Percentiles rank a stretch among this genome's conserved stretches.
Evolutionary conservation across 805 yeast genomes (phyloP).

Genomic region (Candida montana): DNA sequence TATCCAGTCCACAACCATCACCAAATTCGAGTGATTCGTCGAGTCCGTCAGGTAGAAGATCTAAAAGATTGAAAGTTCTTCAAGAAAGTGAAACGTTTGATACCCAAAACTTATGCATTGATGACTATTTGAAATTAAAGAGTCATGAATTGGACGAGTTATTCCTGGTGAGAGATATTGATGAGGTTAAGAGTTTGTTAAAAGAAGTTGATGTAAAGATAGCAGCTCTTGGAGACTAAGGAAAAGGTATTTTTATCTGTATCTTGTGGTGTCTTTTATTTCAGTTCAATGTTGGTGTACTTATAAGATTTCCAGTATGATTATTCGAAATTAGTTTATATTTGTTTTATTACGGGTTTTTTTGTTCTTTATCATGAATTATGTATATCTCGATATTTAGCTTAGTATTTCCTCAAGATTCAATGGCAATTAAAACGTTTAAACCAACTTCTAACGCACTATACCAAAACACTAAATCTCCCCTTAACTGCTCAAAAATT

Average conservation of each 20-base stretch:
- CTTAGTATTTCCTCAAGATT: not conserved
- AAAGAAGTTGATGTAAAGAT: slow-evolving; percentile 11
- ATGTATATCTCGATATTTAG: too few relatives aligned
- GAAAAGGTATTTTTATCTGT: too few relatives aligned
- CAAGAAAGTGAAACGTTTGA: slow-evolving; percentile 10
- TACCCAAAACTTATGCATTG: slow-evolving; percentile 15
- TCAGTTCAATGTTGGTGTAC: too few relatives aligned
- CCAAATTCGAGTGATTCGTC: slow-evolving; percentile 16
- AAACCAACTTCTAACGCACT: slow-evolving; percentile 7
- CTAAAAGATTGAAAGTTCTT: slow-evolving; percentile 23
- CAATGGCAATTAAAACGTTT: slow-evolving; percentile 6
- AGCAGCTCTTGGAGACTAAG: too few relatives aligned
- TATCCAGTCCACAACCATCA: slow-evolving; percentile 22
- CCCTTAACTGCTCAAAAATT: slow-evolving; percentile 6
- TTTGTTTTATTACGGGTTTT: too few relatives aligned
- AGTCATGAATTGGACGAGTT: slow-evolving; percentile 12
- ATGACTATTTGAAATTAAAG: slow-evolving; percentile 20
- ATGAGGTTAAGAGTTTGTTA: slow-evolving; percentile 14
- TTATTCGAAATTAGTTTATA: too few relatives aligned
- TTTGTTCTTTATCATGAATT: too few relatives aligned
- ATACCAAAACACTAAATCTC: slow-evolving; percentile 8
- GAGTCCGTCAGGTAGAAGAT: slow-evolving; percentile 15
- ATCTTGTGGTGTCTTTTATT: too few relatives aligned
- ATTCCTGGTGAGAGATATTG: slow-evolving; percentile 11
- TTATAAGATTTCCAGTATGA: too few relatives aligned